Evolutionary conservation across 2,329 filamentous ascomycete species (phyloP), one percentile per base, ranked within the genome.

Genomic region (Hymenoscyphus albidus): DNA sequence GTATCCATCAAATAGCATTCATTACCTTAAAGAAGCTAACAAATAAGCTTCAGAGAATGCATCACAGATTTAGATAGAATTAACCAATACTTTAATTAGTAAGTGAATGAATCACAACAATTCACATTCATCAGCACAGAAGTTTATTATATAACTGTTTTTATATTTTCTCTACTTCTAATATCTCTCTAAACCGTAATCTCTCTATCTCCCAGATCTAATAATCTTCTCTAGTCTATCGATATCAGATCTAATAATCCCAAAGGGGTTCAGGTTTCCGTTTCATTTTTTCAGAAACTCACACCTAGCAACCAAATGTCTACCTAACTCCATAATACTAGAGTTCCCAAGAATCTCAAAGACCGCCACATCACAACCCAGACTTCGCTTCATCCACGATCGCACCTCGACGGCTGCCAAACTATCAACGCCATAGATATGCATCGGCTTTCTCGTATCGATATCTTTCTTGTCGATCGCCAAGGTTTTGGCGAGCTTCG

Each of bases 311-410:
- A 61, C 51, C 16, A 55, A 31, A 31, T 44, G 10, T 27, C 16
- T 57, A 16, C 60, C 48, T 14, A 62, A 42, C 10, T 27, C 51
- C 27, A 32, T 22, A 44, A 62, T 62, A 57, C 60, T 62, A 16
- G 31, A 7, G 18, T 56, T 57, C 4, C 63, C 73, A 4, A 82
- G 68, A 32, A 83, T 75, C 64, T 80, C 80, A 3, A 83, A 71
- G 1, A 83, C 77, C 0, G 81, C 78, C 0, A 84, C 75, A 57
- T 83, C 78, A 0, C 78, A 70, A 0, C 78, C 67, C 0, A 83
- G 54, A 44, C 79, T 72, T 62, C 80, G 80, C 14, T 77, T 42
- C 65, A 83, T 80, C 82, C 82, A 85, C 0, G 76, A 70, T 1
- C 81, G 62, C n/a, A 70, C 10, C 32, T 70, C 67, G 1, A 70